Evolutionary conservation across 2,329 filamentous ascomycete species (phyloP), one percentile per base, ranked within the genome.

Genomic region (Xylariaceae sp.): DNA sequence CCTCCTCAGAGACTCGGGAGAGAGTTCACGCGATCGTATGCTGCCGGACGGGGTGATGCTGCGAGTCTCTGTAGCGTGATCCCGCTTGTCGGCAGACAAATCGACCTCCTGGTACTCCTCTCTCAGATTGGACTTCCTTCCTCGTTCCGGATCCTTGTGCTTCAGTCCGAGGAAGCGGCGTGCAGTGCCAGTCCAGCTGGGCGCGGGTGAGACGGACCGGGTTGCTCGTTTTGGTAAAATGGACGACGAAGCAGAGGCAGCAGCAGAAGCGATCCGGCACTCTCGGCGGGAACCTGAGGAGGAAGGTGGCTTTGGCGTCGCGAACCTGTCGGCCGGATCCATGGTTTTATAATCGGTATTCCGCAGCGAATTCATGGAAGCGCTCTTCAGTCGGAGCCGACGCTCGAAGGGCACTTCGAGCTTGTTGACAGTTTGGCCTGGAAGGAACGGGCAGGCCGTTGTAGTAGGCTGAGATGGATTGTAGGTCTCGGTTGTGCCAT

Each of bases 371-470:
- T 68, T 80, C 50, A 78, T 68, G 4, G 83, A 88, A 40, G 72
- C 77, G 53, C 81, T 84, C 46, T 83, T 76, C 43, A 71, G 64
- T 43, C 78, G 71, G 46, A 69, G 64, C 29, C 70, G 65, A 47
- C 74, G 73, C 59, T 94, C 83, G 23, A 78, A 68, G 11, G 90
- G 90, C 9, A 97, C 78, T 38, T 85, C 80, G 40, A 97, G 68
- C 11, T 88, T 77, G 64, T 97, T 96, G 58, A 96, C 78, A 2
- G 76, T 75, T 62, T 96, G 90, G 11, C 90, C 90, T 3, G 90
- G 90, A 17, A 96, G 73, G 47, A 90, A 80, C 24, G 90, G 88
- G 57, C 90, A 97, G 30, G 76, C 66, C 2, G 78, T 88, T 2
- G 89, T 95, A 9, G 76, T 81, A 13, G 85, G 83, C 52, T 84